Base-by-base conservation (phyloP, 1,139 yeast species). In the Geotrichum klebahnii region DNA sequence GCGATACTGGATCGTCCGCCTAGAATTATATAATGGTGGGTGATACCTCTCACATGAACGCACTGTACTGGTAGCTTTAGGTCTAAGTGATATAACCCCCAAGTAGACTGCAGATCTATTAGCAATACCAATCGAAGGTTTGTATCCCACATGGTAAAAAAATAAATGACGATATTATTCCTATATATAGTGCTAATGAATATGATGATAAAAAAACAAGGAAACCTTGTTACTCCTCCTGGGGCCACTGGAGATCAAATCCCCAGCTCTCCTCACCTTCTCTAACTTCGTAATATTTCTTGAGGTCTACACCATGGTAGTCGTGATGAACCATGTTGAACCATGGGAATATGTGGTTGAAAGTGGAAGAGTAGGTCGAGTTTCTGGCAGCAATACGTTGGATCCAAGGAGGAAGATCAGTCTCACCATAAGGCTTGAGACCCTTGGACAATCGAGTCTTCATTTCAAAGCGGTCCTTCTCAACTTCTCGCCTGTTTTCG, bases 301-400 rank as follows among this genome's bases (percentile, higher is more conserved):
- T 73, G 53, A 84, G 73, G 64, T 82, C 84, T 52, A 84, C 82
- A 33, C 94, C 95, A 67, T 87, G 96, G 71, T 81, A 83, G 60
- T 87, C 89, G 68, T 87, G 96, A 64, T 81, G 71, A 46, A 82
- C 89, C 57, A 84, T 71, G 70, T 87, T 87, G 74, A 87, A 85
- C 89, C 90, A 83, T 34, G 95, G 95, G 61, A 86, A 69, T 56
- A 84, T 65, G 51, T 82, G 80, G 61, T 82, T 65, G 52, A 76
- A 71, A 53, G 79, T 68, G 61, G 80, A 81, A 6, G 95, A 80
- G 65, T 81, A 82, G 60, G 82, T 85, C 22, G 95, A 83, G 73
- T 85, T 84, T 71, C 89, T 79, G 63, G 85, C 82, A 57, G 95
- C 81, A 58, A 84, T 74, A 61, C 82, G 85, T 67, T 86, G 86